Percentiles rank a stretch among this genome's conserved stretches.
These are phyloP conservation scores for Euphorbia pulcherrima DNA, from an alignment of 345 rosid genomes.

Conservation along the genomic window DNA sequence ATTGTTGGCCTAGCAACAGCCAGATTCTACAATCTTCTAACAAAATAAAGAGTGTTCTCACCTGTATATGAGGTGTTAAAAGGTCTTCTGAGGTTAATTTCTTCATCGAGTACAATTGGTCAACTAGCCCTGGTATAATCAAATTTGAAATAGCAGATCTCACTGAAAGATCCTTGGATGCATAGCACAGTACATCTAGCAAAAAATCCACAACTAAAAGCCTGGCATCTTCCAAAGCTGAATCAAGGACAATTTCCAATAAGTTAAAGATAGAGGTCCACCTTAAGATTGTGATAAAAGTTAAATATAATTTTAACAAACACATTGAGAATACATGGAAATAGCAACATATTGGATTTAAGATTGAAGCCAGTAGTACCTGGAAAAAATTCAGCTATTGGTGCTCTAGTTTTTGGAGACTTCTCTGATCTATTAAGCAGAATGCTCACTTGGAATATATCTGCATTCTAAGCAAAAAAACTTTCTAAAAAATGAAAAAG, in stretches of 20 bases:
- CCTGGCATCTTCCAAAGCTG: slow-evolving; percentile 68
- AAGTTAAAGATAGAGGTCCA: background rate
- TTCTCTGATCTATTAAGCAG: slow-evolving; percentile 59
- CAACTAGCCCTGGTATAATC: slow-evolving; percentile 67
- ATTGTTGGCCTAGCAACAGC: slow-evolving; percentile 1
- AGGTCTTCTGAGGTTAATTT: slow-evolving; percentile 50
- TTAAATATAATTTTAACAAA: background rate
- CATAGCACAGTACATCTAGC: slow-evolving; percentile 74
- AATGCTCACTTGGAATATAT: slow-evolving; percentile 59
- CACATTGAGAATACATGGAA: slow-evolving; percentile 6
- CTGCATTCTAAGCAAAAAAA: slow-evolving; percentile 77
- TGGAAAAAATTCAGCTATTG: slow-evolving; percentile 68
- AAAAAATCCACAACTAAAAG: slow-evolving; percentile 60
- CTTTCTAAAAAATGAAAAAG: slow-evolving; percentile 24
- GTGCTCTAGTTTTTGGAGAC: slow-evolving; percentile 41
- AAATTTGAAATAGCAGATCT: slow-evolving; percentile 55
- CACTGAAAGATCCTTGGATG: slow-evolving; percentile 62
- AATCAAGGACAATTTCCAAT: slow-evolving; percentile 16
- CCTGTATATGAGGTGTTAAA: slow-evolving; percentile 57
- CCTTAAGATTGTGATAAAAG: background rate
- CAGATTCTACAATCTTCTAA: background rate
- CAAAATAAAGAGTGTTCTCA: slow-evolving; percentile 13
- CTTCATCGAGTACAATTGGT: slow-evolving; percentile 69
- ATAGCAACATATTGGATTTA: background rate
- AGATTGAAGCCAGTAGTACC: slow-evolving; percentile 37